phyloP scores from a whole-genome alignment of 2,329 filamentous ascomycete species.

The Leptoxyphium fumago region DNA sequence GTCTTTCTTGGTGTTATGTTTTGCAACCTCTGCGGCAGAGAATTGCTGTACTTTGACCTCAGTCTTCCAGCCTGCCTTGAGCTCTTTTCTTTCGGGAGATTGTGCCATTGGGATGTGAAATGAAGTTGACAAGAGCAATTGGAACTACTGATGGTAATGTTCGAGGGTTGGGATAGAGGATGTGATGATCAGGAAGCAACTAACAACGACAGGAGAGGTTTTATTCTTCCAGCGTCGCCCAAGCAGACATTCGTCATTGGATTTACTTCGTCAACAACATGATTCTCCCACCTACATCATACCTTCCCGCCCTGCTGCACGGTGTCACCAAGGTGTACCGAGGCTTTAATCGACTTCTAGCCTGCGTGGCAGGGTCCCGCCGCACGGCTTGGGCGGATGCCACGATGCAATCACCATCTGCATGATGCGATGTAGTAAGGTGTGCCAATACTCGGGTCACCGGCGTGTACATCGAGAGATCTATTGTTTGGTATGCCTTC shows the following conservation, averaged over 20 bases:
- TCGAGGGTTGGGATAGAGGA: background rate
- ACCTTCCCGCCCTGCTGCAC: background rate
- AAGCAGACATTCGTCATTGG: background rate
- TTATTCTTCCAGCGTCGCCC: background rate
- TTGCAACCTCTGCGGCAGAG: conserved; percentile 77
- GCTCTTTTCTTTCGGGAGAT: conserved; percentile 8
- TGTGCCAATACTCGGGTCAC: background rate
- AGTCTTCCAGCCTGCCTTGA: conserved; percentile 12
- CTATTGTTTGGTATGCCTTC: background rate
- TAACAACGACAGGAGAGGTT: background rate
- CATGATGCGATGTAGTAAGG: background rate
- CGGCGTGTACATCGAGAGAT: background rate
- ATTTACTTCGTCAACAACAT: background rate
- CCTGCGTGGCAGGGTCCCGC: background rate
- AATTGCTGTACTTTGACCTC: conserved; percentile 74
- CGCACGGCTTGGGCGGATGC: background rate
- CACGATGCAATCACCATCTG: background rate
- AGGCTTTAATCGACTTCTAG: background rate
- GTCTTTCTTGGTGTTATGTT: conserved; percentile 93
- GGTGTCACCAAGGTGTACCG: background rate
- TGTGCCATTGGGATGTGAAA: background rate
- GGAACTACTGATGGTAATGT: background rate
- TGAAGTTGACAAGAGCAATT: background rate
- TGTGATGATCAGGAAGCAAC: background rate
- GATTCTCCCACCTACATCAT: background rate